phyloP scores from a whole-genome alignment of 1,284 basidiomycete species.

The Puccinia triticina region DNA sequence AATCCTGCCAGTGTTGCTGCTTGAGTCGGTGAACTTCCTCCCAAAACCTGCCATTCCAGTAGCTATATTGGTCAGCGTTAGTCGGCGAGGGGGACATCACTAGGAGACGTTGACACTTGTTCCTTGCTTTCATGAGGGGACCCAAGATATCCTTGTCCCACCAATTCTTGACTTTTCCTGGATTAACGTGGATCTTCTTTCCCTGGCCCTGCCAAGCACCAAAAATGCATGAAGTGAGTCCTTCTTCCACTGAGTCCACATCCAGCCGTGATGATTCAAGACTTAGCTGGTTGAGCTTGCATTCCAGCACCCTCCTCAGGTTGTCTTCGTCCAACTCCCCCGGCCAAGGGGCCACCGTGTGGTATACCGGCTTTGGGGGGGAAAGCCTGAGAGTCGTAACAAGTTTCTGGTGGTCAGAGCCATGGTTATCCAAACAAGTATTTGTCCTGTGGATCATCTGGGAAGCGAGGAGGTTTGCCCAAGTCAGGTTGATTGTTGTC shows the following conservation, averaged over 20 bases:
- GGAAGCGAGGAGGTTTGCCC: neutral
- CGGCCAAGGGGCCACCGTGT: too few relatives aligned
- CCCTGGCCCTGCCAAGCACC: too few relatives aligned
- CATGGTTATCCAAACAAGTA: neutral
- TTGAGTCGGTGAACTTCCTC: neutral
- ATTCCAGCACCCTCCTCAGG: too few relatives aligned
- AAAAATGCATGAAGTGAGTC: too few relatives aligned
- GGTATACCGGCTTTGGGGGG: too few relatives aligned
- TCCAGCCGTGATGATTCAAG: too few relatives aligned
- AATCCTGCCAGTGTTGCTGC: neutral
- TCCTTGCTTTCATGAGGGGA: neutral
- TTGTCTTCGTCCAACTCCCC: too few relatives aligned
- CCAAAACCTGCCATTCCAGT: too few relatives aligned
- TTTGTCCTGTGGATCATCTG: neutral
- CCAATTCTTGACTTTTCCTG: neutral
- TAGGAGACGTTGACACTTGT: neutral
- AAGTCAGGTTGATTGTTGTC: neutral
- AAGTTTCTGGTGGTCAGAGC: constrained; percentile 3
- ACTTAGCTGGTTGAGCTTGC: too few relatives aligned
- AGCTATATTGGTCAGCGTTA: neutral
- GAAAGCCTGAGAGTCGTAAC: neutral
- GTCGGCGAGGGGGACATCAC: neutral
- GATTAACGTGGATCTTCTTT: neutral
- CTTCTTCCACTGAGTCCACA: too few relatives aligned
- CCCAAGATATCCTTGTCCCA: constrained; percentile 18